Evolutionary conservation across 768 basidiomycete genomes (phyloP).

Genomic region (Psilocybe azurescens): DNA sequence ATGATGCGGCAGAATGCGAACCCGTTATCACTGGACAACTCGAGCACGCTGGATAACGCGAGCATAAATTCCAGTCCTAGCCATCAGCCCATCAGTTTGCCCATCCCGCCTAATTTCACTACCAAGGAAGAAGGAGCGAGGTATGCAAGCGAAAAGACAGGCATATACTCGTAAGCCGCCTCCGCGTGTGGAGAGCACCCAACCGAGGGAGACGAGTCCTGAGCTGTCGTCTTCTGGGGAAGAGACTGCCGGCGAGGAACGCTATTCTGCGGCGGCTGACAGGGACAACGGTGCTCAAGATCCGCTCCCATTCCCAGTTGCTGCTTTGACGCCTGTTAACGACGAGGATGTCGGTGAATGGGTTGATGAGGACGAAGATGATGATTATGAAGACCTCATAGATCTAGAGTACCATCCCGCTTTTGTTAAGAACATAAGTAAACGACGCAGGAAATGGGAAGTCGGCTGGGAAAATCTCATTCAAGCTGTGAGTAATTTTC

Average conservation of each 20-base stretch:
- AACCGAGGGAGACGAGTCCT: conserved; percentile 81
- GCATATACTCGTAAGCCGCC: conserved; percentile 59
- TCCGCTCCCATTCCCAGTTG: conserved; percentile 20
- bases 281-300: conserved; percentile 12
- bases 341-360: conserved; percentile 59
- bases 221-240: conserved; percentile 79
- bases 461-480: conserved; percentile 75
- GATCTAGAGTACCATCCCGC: conserved; percentile 80
- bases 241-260: conserved; percentile 76
- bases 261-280: conserved; percentile 13
- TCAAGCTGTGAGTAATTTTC: conserved; percentile 60
- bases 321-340: conserved; percentile 11
- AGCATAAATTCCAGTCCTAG: conserved; percentile 77
- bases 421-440: conserved; percentile 69
- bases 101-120: conserved; percentile 48
- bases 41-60: conserved; percentile 43
- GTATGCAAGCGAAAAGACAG: conserved; percentile 28
- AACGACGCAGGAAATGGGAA: conserved; percentile 75
- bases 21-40: conserved; percentile 20
- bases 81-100: conserved; percentile 66
- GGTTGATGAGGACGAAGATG: conserved; percentile 76
- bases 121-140: conserved; percentile 48
- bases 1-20: conserved; percentile 37
- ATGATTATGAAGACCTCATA: conserved; percentile 71
- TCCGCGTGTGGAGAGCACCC: conserved; percentile 82